A percentile compares a stretch with the other conserved stretches of the same genome.
Evolutionary conservation across 495 filamentous ascomycete species (phyloP).

Genomic region (Xylaria flabelliformis): DNA sequence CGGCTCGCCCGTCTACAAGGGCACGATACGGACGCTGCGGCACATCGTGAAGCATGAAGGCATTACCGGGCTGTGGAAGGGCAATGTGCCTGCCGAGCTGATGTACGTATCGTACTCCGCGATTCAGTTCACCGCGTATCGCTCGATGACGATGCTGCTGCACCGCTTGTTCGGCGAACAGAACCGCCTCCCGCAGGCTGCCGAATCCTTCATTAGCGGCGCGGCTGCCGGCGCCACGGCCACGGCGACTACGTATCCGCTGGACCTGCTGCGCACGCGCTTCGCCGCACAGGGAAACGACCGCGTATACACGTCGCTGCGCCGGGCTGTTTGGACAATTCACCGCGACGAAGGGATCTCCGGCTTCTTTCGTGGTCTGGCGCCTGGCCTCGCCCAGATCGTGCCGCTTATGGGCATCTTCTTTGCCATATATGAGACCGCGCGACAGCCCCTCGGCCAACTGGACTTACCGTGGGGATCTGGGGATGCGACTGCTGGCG

Average conservation of each 20-base stretch:
- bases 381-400: constrained; percentile 81
- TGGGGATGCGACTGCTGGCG: constrained; percentile 80
- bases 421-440: constrained; percentile 84
- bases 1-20: constrained; percentile 74
- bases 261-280: constrained; percentile 90
- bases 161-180: constrained; percentile 43
- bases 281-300: constrained; percentile 95
- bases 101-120: constrained; percentile 91
- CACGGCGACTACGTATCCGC: constrained; percentile 86
- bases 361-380: constrained; percentile 88
- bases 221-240: constrained; percentile 80
- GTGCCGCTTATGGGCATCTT: constrained; percentile 97
- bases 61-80: constrained; percentile 91
- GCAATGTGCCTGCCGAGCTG: constrained; percentile 92
- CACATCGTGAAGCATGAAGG: constrained; percentile 81
- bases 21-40: constrained; percentile 77
- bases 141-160: constrained; percentile 68
- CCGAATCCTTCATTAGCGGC: constrained; percentile 77
- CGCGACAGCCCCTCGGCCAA: constrained; percentile 58
- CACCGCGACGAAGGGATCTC: constrained; percentile 69
- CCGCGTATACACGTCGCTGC: constrained; percentile 74
- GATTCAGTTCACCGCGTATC: constrained; percentile 91
- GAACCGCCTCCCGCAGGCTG: constrained; percentile 56
- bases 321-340: constrained; percentile 73
- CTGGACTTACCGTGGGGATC: constrained; percentile 74